Evolutionary conservation across 768 basidiomycete species (phyloP).

Genomic region (Hirschioporus abietinus): DNA sequence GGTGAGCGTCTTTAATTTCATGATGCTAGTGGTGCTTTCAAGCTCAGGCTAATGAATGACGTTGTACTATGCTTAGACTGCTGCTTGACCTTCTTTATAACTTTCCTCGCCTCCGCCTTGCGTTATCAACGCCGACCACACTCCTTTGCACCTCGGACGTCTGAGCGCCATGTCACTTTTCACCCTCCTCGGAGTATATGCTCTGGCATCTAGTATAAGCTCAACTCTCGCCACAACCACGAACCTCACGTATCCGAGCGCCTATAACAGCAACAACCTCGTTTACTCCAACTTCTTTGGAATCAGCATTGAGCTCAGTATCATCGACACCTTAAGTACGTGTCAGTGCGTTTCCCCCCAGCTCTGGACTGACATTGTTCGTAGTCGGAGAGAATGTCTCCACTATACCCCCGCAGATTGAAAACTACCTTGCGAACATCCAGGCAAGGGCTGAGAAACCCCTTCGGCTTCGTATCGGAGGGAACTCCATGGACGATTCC

Average conservation of each 20-base stretch:
- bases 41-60: neutral
- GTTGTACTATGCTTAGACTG: neutral
- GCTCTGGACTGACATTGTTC: conserved; percentile 5
- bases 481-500: conserved; percentile 41
- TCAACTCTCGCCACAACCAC: neutral
- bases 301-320: conserved; percentile 59
- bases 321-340: conserved; percentile 52
- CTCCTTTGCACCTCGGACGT: neutral
- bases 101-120: neutral
- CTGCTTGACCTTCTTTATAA: neutral
- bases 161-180: neutral
- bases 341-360: conserved; percentile 8
- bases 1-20: neutral
- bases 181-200: neutral
- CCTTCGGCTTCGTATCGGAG: conserved; percentile 45
- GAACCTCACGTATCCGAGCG: neutral
- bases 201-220: neutral
- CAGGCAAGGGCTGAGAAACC: conserved; percentile 40
- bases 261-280: conserved; percentile 22
- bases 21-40: neutral
- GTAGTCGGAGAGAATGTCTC: conserved; percentile 48
- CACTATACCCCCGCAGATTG: conserved; percentile 45
- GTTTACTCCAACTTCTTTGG: conserved; percentile 56
- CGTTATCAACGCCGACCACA: neutral
- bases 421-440: conserved; percentile 56